Evolutionary conservation across 768 basidiomycete genomes (phyloP).

Genomic region (Serendipita sp.): DNA sequence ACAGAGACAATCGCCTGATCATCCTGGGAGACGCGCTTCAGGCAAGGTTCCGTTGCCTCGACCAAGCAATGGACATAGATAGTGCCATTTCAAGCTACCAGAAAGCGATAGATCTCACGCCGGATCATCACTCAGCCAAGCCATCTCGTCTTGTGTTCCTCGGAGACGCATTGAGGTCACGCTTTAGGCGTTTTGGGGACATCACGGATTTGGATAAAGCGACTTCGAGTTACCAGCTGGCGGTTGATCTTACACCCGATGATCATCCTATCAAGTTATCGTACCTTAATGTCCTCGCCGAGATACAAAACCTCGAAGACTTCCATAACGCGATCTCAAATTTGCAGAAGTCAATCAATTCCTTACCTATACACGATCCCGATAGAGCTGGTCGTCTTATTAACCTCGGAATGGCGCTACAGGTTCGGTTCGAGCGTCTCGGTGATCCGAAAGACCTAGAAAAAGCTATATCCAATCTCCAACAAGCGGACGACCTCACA

Average conservation of each 20-base stretch:
- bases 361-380: not conserved
- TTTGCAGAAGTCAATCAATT: not conserved
- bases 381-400: not conserved
- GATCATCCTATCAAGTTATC: too few relatives aligned
- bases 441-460: slow-evolving; percentile 17
- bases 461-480: slow-evolving; percentile 9
- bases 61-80: not conserved
- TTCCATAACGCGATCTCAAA: too few relatives aligned
- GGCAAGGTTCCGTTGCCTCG: not conserved
- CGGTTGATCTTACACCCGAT: too few relatives aligned
- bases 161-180: not conserved
- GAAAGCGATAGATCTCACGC: not conserved
- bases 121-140: not conserved
- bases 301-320: not conserved
- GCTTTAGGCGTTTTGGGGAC: too few relatives aligned
- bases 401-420: not conserved
- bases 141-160: not conserved
- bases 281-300: not conserved
- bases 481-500: slow-evolving; percentile 10
- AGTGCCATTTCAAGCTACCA: not conserved
- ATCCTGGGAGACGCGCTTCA: not conserved
- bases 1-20: not conserved
- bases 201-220: too few relatives aligned
- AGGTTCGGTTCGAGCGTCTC: slow-evolving; percentile 15
- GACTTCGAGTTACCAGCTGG: too few relatives aligned